These are phyloP conservation scores for Austroboletus festivus DNA, from an alignment of 768 basidiomycete species.

Conservation along the genomic window DNA sequence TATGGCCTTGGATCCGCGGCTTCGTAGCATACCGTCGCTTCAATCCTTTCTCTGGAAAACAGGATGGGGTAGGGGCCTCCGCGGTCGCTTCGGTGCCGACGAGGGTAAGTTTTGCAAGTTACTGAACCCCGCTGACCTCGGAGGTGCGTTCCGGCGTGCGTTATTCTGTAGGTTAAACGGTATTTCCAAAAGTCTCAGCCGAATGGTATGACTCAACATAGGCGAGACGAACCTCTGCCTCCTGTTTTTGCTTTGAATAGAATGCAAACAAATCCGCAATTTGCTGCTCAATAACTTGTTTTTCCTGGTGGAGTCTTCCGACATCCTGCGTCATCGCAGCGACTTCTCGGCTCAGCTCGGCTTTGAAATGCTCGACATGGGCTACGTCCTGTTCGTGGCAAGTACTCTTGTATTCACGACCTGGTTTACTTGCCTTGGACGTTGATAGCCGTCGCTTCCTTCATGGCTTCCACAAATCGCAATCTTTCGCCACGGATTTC, in stretches of 20 bases:
- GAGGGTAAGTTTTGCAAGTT: conserved; percentile 28
- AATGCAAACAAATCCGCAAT: conserved; percentile 73
- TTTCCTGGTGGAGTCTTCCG: conserved; percentile 60
- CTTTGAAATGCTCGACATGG: conserved; percentile 87
- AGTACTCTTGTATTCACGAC: not conserved
- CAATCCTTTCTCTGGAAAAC: conserved; percentile 23
- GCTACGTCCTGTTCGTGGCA: conserved; percentile 38
- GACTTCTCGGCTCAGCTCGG: conserved; percentile 73
- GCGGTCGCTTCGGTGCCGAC: conserved; percentile 20
- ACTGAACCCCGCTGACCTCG: conserved; percentile 18
- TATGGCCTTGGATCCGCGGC: not conserved
- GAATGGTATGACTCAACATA: not conserved
- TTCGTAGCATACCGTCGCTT: not conserved
- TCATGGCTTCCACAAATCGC: conserved; percentile 93
- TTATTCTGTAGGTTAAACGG: conserved; percentile 17
- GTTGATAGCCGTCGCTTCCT: conserved; percentile 86
- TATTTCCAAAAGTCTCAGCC: not conserved
- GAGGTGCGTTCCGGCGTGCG: conserved; percentile 21
- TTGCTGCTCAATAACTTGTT: conserved; percentile 62
- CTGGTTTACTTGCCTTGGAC: conserved; percentile 65
- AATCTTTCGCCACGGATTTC: conserved; percentile 86
- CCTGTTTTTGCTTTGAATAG: conserved; percentile 63
- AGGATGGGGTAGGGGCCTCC: conserved; percentile 31
- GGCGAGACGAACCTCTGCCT: conserved; percentile 25
- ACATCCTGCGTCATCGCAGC: conserved; percentile 73